phyloP scores from a whole-genome alignment of 1,284 basidiomycete genomes.

The Sanghuangporus sanghuang region DNA sequence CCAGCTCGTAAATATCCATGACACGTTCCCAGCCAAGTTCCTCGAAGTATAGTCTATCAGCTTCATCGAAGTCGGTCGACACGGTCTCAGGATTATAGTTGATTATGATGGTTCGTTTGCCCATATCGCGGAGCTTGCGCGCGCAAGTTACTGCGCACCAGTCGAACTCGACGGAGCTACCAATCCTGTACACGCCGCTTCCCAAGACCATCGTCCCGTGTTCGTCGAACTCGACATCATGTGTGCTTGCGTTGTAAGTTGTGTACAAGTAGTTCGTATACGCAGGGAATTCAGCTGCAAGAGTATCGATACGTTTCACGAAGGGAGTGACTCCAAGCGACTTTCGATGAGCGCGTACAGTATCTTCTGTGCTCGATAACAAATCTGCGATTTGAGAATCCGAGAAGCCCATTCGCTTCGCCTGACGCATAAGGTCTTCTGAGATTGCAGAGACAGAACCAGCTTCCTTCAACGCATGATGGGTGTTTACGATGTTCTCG shows the following conservation, averaged over 20 bases:
- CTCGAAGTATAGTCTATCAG: slow-evolving; percentile 97
- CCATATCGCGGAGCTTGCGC: slow-evolving; percentile 85
- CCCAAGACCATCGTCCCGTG: slow-evolving; percentile 99
- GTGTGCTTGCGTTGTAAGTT: slow-evolving; percentile 95
- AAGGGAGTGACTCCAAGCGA: slow-evolving; percentile 88
- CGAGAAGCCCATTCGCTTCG: slow-evolving; percentile 93
- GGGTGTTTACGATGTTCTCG: slow-evolving; percentile 91
- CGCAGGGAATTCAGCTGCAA: slow-evolving; percentile 98
- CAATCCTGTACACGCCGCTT: slow-evolving; percentile 97
- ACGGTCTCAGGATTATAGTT: slow-evolving; percentile 99
- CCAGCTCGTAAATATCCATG: slow-evolving; percentile 99
- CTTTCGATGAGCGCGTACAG: slow-evolving; percentile 85
- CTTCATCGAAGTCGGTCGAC: slow-evolving; percentile 99
- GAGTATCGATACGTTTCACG: slow-evolving; percentile 99
- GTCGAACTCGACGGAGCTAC: slow-evolving; percentile 98
- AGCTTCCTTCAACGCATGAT: slow-evolving; percentile 65
- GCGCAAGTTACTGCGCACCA: slow-evolving; percentile 99
- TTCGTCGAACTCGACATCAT: slow-evolving; percentile 96
- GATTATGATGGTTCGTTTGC: slow-evolving; percentile 97
- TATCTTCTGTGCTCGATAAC: slow-evolving; percentile 58
- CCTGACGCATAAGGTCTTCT: slow-evolving; percentile 66
- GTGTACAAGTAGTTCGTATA: slow-evolving; percentile 99
- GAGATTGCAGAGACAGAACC: slow-evolving; percentile 58
- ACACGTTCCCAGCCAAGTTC: slow-evolving; percentile 97
- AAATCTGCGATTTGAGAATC: slow-evolving; percentile 89